A percentile compares a stretch with the other conserved stretches of the same genome.
Conservation (phyloP, 768 basidiomycete species). For the Strobilomyces echinocephalus region DNA sequence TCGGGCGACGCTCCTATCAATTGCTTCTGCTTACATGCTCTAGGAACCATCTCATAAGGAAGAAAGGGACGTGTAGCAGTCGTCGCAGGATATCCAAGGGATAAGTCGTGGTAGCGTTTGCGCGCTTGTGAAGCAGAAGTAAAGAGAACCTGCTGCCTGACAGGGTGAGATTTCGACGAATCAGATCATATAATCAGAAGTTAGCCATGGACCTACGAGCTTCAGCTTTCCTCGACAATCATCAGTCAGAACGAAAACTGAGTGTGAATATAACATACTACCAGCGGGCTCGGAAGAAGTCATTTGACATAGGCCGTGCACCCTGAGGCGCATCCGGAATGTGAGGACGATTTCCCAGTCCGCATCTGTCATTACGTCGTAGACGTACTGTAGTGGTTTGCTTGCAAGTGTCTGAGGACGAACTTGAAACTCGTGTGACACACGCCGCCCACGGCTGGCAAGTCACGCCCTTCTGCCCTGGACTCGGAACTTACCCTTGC, state of each 20-base stretch:
- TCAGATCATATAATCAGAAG: background rate
- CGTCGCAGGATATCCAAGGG: background rate
- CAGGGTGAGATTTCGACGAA: too few relatives aligned
- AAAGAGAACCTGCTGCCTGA: too few relatives aligned
- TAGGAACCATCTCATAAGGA: background rate
- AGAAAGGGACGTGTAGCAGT: background rate
- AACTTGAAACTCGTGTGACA: constrained; percentile 11
- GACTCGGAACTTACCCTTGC: background rate
- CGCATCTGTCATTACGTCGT: background rate
- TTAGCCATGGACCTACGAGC: background rate
- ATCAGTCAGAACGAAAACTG: too few relatives aligned
- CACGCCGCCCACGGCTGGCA: background rate
- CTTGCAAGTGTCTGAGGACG: too few relatives aligned
- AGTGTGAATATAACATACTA: too few relatives aligned
- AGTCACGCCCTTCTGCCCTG: background rate
- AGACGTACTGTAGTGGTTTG: background rate
- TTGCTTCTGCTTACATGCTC: background rate
- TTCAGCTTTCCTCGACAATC: too few relatives aligned
- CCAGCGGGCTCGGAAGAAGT: too few relatives aligned
- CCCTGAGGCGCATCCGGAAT: too few relatives aligned
- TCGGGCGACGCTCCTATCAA: background rate
- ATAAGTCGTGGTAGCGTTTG: background rate
- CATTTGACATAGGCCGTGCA: too few relatives aligned
- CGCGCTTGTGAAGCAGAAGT: background rate
- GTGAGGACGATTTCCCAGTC: too few relatives aligned